A percentile compares a stretch with the other conserved stretches of the same genome.
Evolutionary conservation across 1,284 basidiomycete species (phyloP).

Genomic region (Sanghuangporus weigelae): DNA sequence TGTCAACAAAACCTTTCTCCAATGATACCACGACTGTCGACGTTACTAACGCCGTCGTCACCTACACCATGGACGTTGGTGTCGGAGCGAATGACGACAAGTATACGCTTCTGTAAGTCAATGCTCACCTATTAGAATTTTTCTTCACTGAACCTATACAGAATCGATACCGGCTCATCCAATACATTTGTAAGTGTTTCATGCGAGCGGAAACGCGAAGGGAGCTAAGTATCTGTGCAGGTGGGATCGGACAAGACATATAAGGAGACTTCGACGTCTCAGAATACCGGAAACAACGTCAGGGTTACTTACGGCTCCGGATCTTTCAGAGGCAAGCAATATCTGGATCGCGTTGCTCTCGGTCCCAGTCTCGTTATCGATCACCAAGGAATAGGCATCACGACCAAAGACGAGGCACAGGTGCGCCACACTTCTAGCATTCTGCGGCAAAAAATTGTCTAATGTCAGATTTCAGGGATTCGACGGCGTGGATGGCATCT

Average conservation of each 20-base stretch:
- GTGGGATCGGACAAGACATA: slow-evolving; percentile 44
- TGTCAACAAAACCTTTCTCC: not conserved
- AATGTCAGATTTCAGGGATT: slow-evolving; percentile 26
- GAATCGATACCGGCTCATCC: slow-evolving; percentile 47
- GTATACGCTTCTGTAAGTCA: slow-evolving; percentile 37
- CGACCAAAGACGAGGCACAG: slow-evolving; percentile 27
- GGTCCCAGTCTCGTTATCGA: slow-evolving; percentile 36
- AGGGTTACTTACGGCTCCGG: slow-evolving; percentile 49
- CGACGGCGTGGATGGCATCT: slow-evolving; percentile 31
- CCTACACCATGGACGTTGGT: slow-evolving; percentile 48
- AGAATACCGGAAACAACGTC: slow-evolving; percentile 38
- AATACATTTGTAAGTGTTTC: slow-evolving; percentile 27
- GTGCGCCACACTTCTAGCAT: not conserved
- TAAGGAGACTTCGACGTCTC: slow-evolving; percentile 35
- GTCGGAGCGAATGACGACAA: slow-evolving; percentile 54
- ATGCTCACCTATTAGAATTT: not conserved
- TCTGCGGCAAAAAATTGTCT: not conserved
- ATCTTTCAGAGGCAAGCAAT: slow-evolving; percentile 44
- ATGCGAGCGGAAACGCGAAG: not conserved
- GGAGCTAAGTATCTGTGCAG: slow-evolving; percentile 28
- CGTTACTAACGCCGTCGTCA: slow-evolving; percentile 49
- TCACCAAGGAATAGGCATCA: slow-evolving; percentile 49
- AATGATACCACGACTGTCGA: slow-evolving; percentile 27
- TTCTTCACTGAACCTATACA: not conserved
- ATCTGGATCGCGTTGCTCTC: slow-evolving; percentile 44